Conservation (phyloP, 2,329 filamentous ascomycete genomes). For the Trichoderma asperellum region DNA sequence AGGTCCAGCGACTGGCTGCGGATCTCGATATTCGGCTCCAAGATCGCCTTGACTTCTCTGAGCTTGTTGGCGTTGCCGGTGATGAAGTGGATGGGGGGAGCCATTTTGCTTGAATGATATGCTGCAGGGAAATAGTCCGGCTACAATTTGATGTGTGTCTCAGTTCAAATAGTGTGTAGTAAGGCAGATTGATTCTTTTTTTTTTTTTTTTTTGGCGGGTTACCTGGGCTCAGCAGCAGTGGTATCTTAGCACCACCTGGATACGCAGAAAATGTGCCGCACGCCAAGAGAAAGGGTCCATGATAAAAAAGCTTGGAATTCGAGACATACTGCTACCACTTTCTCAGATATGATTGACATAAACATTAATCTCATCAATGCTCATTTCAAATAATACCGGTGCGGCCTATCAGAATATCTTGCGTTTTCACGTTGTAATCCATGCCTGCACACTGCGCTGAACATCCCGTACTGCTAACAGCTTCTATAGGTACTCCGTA, state of each 20-base stretch:
- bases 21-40: slow-evolving; percentile 74
- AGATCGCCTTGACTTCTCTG: slow-evolving; percentile 83
- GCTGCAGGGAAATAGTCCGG: background rate
- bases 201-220: background rate
- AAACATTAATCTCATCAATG: background rate
- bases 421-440: background rate
- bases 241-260: background rate
- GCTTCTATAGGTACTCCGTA: no score
- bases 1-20: slow-evolving; percentile 77
- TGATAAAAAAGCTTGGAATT: background rate
- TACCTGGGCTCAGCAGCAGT: background rate
- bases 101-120: slow-evolving; percentile 17
- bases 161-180: background rate
- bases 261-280: background rate
- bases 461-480: background rate
- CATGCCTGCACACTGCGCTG: background rate
- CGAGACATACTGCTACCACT: background rate
- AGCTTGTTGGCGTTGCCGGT: slow-evolving; percentile 97
- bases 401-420: background rate
- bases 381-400: background rate
- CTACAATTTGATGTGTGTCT: background rate
- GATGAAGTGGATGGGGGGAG: slow-evolving; percentile 76
- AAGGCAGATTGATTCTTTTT: background rate
- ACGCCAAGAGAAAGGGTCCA: background rate
- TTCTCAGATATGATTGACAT: background rate